Percentiles rank a stretch among this genome's conserved stretches.
phyloP scores from a whole-genome alignment of 1,284 basidiomycete species.

The Pyrrhoderma lamaoense region DNA sequence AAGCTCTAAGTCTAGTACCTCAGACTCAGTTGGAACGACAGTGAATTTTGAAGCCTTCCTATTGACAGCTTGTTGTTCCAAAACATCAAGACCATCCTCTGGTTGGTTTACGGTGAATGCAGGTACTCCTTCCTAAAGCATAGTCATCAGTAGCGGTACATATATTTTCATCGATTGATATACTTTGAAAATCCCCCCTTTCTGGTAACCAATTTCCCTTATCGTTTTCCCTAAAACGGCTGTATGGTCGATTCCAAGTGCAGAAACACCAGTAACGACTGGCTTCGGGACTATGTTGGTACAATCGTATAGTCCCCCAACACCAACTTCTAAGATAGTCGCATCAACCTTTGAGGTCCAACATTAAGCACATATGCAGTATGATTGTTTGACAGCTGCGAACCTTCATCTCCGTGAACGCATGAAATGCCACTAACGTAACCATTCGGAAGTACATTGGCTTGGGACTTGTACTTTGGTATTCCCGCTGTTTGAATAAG shows the following conservation, averaged over 20 bases:
- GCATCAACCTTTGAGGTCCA: slow-evolving; percentile 64
- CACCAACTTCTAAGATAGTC: slow-evolving; percentile 94
- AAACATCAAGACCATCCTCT: slow-evolving; percentile 56
- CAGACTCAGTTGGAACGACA: slow-evolving; percentile 43
- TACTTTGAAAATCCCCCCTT: slow-evolving; percentile 95
- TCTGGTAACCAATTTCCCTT: slow-evolving; percentile 89
- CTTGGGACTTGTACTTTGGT: slow-evolving; percentile 56
- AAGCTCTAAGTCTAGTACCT: slow-evolving; percentile 50
- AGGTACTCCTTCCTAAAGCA: slow-evolving; percentile 62
- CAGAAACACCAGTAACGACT: slow-evolving; percentile 82
- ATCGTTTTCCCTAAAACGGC: slow-evolving; percentile 86
- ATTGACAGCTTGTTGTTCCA: slow-evolving; percentile 61
- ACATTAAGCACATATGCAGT: too few relatives aligned
- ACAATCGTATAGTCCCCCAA: slow-evolving; percentile 92
- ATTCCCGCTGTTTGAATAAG: slow-evolving; percentile 37
- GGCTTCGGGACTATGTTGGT: slow-evolving; percentile 95
- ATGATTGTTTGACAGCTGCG: too few relatives aligned
- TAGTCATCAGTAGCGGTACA: too few relatives aligned
- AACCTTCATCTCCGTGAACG: slow-evolving; percentile 74
- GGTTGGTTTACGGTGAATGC: slow-evolving; percentile 83
- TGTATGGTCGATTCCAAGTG: slow-evolving; percentile 93
- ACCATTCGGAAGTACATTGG: slow-evolving; percentile 95
- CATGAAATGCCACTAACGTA: slow-evolving; percentile 89
- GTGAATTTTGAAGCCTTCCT: slow-evolving; percentile 61
- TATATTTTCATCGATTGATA: too few relatives aligned